These are phyloP conservation scores for Withania somnifera DNA, from an alignment of 305 asterid species.

Conservation along the genomic window DNA sequence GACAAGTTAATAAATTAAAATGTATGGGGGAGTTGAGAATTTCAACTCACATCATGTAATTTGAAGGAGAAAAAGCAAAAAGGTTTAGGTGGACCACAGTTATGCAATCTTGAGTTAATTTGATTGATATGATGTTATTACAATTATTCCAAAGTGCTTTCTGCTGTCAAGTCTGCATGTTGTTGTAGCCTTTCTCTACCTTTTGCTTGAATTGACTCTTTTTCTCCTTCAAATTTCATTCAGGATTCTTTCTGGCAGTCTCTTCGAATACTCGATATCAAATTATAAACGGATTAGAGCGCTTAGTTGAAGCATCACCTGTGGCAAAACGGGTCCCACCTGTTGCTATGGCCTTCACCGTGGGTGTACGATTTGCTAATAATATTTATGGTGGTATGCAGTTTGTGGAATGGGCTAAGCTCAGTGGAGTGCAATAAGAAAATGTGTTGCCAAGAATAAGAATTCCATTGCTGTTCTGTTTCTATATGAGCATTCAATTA, in stretches of 20 bases:
- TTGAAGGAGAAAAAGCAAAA: background rate
- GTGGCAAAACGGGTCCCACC: conserved; percentile 51
- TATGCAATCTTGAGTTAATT: background rate
- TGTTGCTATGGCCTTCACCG: conserved; percentile 67
- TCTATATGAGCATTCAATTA: background rate
- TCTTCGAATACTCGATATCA: conserved; percentile 82
- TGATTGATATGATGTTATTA: background rate
- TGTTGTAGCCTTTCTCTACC: background rate
- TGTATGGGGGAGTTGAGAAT: background rate
- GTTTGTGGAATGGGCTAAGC: conserved; percentile 77
- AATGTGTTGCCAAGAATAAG: background rate
- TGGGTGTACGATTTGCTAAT: conserved; percentile 71
- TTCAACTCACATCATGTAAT: background rate
- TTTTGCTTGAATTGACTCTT: background rate
- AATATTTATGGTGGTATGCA: conserved; percentile 82
- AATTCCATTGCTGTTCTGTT: background rate
- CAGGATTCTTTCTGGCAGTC: conserved; percentile 70
- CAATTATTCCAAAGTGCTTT: background rate
- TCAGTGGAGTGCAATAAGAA: conserved; percentile 63
- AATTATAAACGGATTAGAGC: conserved; percentile 62
- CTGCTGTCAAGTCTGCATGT: background rate
- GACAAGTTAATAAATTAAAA: background rate
- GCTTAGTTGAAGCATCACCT: conserved; percentile 48
- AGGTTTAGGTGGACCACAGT: background rate
- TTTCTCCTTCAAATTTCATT: background rate